Percentiles rank a stretch among this genome's conserved stretches.
Evolutionary conservation across 768 basidiomycete genomes (phyloP).

Genomic region (Rhodocollybia butyracea): DNA sequence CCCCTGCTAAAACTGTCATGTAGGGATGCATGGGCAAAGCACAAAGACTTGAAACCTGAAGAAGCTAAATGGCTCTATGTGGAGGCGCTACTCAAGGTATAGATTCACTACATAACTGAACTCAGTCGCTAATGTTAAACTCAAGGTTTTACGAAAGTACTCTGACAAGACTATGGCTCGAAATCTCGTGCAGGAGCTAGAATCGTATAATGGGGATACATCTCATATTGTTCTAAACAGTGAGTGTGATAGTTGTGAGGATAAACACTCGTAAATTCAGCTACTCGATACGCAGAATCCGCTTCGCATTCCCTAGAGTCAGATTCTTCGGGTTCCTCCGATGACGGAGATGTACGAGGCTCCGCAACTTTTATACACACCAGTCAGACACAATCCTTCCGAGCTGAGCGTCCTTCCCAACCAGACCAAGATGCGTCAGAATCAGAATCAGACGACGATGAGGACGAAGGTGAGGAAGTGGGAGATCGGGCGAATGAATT

Average conservation of each 20-base stretch:
- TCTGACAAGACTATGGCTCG: constrained; percentile 78
- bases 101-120: not conserved
- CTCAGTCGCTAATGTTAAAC: constrained; percentile 1
- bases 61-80: constrained; percentile 92
- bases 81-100: constrained; percentile 78
- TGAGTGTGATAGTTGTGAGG: constrained; percentile 34
- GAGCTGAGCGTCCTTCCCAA: constrained; percentile 16
- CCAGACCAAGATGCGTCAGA: not conserved
- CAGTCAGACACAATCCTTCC: constrained; percentile 15
- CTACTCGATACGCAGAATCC: too few relatives aligned
- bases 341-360: constrained; percentile 26
- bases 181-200: constrained; percentile 74
- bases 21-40: constrained; percentile 96
- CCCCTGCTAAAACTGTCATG: not conserved
- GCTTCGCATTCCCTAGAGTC: constrained; percentile 51
- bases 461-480: constrained; percentile 46
- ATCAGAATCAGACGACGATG: constrained; percentile 17
- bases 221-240: constrained; percentile 64
- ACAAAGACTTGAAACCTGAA: constrained; percentile 70
- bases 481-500: constrained; percentile 47
- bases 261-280: too few relatives aligned
- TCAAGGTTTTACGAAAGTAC: constrained; percentile 74
- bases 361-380: constrained; percentile 17
- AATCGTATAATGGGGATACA: constrained; percentile 70
- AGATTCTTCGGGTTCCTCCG: constrained; percentile 66